Base-by-base conservation (phyloP, 371 early-diverging fungal genomes). In the Apophysomyces elegans region DNA sequence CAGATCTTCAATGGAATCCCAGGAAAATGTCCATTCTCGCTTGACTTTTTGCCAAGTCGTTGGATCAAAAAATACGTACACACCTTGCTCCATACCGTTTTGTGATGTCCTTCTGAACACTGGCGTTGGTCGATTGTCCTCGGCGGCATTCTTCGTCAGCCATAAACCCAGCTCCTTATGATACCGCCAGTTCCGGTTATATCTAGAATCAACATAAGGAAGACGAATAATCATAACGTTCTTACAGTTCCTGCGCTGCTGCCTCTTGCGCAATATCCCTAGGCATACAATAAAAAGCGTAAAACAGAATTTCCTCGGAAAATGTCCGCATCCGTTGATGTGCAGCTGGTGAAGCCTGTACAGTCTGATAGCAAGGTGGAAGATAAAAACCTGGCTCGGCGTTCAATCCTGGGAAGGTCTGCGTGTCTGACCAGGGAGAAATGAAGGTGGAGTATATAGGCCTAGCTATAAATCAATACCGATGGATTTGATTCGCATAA, bases 271-370 rank as follows among this genome's bases (percentile, higher is more conserved):
- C 68, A 47, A 89, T 81, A 67, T 95, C 94, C 54, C 90, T 83
- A 37, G 95, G 95, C 83, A 93, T 86, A 7, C 95, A 86, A 77
- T 98, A 97, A 76, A 98, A 98, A 36, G 95, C 88, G 79, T 95
- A 96, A 68, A 98, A 95, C 62, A 98, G 84, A 6, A 96, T 94
- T 70, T 97, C 96, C 59, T 97, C 97, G 44, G 87, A 75, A 14
- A 94, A 85, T 6, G 84, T 74, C 7, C 79, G 67, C 59, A 95
- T 84, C 50, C 88, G 90, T 59, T 84, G 79, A 59, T 86, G 83
- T 32, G 90, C 84, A 16, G 89, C 86, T 44, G 91, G 91, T 35
- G 91, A 85, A 13, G 83, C 80, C 54, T 85, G 86, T 4, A 86
- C 87, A 61, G 81, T 88, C 37, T 71, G 71, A 70, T 90, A 90